A percentile compares a stretch with the other conserved stretches of the same genome.
Conservation (phyloP, 139 green algal genomes). For the Haematococcus lacustris region DNA sequence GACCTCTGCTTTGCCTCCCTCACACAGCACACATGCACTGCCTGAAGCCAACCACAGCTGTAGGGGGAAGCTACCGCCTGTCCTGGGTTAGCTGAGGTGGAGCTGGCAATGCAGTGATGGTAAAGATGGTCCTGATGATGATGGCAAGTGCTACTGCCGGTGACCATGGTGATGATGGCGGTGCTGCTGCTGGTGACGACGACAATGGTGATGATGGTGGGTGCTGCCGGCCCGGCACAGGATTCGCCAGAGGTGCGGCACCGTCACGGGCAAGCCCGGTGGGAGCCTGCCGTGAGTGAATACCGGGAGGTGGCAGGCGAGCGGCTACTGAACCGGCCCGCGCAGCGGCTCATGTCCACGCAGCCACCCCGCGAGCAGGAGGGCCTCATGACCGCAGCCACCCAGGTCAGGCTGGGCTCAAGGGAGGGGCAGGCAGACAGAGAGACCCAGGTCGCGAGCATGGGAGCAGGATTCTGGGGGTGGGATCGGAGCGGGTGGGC, state of each 20-base stretch:
- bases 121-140: too few species aligned
- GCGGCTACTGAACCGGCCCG: conserved; percentile 15
- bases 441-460: neutral
- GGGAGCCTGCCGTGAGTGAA: conserved; percentile 46
- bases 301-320: conserved; percentile 35
- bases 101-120: too few species aligned
- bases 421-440: neutral
- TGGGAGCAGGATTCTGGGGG: neutral
- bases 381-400: conserved; percentile 23
- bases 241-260: conserved; percentile 9
- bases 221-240: too few species aligned
- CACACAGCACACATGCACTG: too few species aligned
- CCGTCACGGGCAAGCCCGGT: conserved; percentile 37
- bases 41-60: too few species aligned
- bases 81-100: too few species aligned
- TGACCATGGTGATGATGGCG: too few species aligned
- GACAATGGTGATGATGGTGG: too few species aligned
- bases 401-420: conserved; percentile 14
- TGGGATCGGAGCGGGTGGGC: neutral
- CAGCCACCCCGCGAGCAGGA: conserved; percentile 26
- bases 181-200: too few species aligned
- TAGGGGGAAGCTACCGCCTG: too few species aligned
- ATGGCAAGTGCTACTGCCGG: too few species aligned
- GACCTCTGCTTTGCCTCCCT: too few species aligned
- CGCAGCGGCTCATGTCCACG: conserved; percentile 45